These are phyloP conservation scores for Penicillium fimorum DNA, from an alignment of 495 filamentous ascomycete genomes.

Conservation along the genomic window DNA sequence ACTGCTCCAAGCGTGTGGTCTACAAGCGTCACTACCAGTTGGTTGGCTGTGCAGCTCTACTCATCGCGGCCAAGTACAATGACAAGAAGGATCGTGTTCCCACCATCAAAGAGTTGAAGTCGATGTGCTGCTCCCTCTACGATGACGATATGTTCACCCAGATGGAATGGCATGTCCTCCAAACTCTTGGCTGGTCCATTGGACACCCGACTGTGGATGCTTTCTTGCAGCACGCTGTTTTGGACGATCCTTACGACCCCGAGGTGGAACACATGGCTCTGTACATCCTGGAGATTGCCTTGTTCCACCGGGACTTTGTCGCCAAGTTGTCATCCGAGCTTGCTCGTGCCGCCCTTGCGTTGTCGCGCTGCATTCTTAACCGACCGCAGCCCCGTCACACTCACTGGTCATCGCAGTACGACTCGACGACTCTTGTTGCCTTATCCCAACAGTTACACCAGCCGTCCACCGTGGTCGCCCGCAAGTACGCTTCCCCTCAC, in stretches of 20 bases:
- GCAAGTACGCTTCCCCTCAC: conserved; percentile 84
- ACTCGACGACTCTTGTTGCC: conserved; percentile 72
- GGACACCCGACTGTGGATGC: conserved; percentile 93
- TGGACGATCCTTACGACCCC: conserved; percentile 64
- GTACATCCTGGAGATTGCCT: conserved; percentile 89
- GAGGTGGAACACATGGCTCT: conserved; percentile 93
- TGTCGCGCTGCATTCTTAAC: conserved; percentile 82
- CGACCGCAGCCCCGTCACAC: conserved; percentile 70
- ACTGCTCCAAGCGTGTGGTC: conserved; percentile 97
- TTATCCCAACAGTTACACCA: conserved; percentile 83
- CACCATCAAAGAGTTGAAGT: conserved; percentile 91
- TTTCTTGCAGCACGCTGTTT: conserved; percentile 75
- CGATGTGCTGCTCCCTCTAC: conserved; percentile 98
- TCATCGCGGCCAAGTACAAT: conserved; percentile 98
- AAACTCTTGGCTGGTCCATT: conserved; percentile 94
- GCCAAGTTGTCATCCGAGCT: conserved; percentile 85
- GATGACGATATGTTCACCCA: conserved; percentile 99
- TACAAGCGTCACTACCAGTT: conserved; percentile 99
- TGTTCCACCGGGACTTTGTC: conserved; percentile 96
- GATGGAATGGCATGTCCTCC: conserved; percentile 99
- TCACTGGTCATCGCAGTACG: conserved; percentile 80
- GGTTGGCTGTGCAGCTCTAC: conserved; percentile 91
- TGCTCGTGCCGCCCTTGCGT: conserved; percentile 79
- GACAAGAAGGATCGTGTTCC: conserved; percentile 97
- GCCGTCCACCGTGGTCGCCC: conserved; percentile 78